Conservation (phyloP, 2,329 filamentous ascomycete species). For the Ambrosiella xylebori region DNA sequence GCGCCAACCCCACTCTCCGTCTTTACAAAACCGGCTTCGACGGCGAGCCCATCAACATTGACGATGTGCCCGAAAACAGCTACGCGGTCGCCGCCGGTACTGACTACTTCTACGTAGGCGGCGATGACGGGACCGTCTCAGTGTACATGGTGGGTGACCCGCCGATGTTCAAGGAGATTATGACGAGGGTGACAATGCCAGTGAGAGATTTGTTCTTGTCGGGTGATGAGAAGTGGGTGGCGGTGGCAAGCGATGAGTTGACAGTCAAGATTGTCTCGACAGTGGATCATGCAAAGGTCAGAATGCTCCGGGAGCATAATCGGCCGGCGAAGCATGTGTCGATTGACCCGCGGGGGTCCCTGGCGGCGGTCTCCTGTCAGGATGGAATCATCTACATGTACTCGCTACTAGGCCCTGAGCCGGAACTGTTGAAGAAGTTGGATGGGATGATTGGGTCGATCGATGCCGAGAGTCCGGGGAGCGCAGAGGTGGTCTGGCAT, state of each 20-base stretch:
- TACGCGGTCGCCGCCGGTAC: conserved; percentile 59
- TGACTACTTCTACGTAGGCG: conserved; percentile 72
- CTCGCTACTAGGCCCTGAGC: conserved; percentile 59
- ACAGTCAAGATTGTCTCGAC: conserved; percentile 79
- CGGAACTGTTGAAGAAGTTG: conserved; percentile 65
- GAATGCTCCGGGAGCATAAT: conserved; percentile 65
- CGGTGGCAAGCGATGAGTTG: conserved; percentile 91
- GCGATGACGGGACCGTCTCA: conserved; percentile 91
- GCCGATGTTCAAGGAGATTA: conserved; percentile 59
- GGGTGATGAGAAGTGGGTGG: conserved; percentile 68
- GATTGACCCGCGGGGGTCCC: conserved; percentile 65
- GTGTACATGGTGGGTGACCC: conserved; percentile 56
- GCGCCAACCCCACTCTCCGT: conserved; percentile 83
- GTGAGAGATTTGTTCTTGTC: conserved; percentile 75
- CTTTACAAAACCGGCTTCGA: conserved; percentile 83
- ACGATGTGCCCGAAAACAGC: conserved; percentile 80
- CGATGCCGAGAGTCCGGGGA: conserved; percentile 45
- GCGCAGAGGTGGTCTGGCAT: conserved; percentile 69
- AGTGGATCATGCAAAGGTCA: conserved; percentile 57
- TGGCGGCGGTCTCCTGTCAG: conserved; percentile 65
- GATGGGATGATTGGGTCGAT: conserved; percentile 69
- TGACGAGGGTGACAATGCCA: conserved; percentile 70
- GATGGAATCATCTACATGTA: conserved; percentile 88
- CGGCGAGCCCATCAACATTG: conserved; percentile 81
- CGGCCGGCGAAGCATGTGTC: conserved; percentile 82